phyloP scores from a whole-genome alignment of 2,329 filamentous ascomycete genomes.

The Penicillium janthinellum region DNA sequence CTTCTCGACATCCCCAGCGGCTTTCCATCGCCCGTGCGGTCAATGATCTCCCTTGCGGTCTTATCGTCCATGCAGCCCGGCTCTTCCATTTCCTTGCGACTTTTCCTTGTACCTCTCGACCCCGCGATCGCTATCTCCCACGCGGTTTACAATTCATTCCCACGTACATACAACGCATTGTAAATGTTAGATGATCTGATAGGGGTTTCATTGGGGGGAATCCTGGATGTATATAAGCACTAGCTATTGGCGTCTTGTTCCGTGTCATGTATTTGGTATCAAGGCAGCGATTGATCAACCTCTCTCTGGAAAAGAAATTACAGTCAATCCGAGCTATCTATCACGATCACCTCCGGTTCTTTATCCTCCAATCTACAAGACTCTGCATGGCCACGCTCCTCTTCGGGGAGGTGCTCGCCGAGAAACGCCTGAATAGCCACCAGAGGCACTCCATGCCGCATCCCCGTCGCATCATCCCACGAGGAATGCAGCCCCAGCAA shows the following conservation, averaged over 20 bases:
- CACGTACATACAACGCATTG: neutral
- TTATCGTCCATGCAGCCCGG: neutral
- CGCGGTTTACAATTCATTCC: neutral
- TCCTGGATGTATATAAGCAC: slow-evolving; percentile 3
- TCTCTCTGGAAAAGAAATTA: neutral
- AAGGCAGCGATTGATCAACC: neutral
- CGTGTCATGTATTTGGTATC: neutral
- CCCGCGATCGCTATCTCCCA: neutral
- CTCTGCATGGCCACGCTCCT: neutral
- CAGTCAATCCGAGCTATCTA: slow-evolving; percentile 7
- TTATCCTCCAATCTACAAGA: neutral
- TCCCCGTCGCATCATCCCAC: slow-evolving; percentile 56
- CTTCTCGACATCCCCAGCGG: neutral
- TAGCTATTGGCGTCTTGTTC: neutral
- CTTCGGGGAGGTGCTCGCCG: slow-evolving; percentile 6
- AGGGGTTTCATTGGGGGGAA: neutral
- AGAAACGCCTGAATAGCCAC: slow-evolving; percentile 51
- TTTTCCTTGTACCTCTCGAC: neutral
- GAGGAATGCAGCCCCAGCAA: slow-evolving; percentile 57
- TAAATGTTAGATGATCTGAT: neutral
- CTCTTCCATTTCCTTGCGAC: neutral
- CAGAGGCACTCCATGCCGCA: slow-evolving; percentile 53
- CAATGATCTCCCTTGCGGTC: neutral
- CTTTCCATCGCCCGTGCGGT: neutral
- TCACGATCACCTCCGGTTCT: neutral